A percentile compares a stretch with the other conserved stretches of the same genome.
Conservation (phyloP, 352 stramenopile species). For the Globisporangium orthogonon region DNA sequence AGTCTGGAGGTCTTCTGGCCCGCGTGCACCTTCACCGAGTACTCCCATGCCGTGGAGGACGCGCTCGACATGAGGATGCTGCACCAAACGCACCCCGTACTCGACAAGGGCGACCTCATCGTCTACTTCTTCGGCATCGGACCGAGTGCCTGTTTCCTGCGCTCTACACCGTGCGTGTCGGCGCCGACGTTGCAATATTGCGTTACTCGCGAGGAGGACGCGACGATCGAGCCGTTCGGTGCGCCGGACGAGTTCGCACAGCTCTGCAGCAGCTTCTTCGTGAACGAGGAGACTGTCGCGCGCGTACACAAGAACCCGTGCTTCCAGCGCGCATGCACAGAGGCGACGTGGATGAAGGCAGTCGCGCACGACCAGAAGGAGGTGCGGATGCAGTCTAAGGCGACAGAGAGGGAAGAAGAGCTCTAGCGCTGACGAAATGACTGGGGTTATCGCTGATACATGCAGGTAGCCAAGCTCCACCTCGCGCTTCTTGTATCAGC, state of each 20-base stretch:
- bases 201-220: conserved; percentile 34
- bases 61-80: conserved; percentile 42
- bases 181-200: conserved; percentile 48
- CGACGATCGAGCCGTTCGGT: conserved; percentile 12
- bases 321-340: conserved; percentile 43
- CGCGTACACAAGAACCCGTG: conserved; percentile 36
- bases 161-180: conserved; percentile 10
- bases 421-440: too few species aligned
- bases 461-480: conserved; percentile 14
- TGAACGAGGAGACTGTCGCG: conserved; percentile 26
- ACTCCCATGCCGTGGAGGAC: conserved; percentile 34
- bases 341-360: conserved; percentile 28
- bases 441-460: too few species aligned
- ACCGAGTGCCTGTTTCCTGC: conserved; percentile 22
- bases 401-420: too few species aligned
- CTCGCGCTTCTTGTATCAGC: conserved; percentile 12
- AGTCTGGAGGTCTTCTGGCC: conserved; percentile 63
- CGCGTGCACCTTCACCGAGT: conserved; percentile 56
- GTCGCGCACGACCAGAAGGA: conserved; percentile 23
- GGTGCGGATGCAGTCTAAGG: neutral
- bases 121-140: conserved; percentile 78
- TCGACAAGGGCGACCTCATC: conserved; percentile 66
- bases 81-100: conserved; percentile 33
- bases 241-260: conserved; percentile 23
- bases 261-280: conserved; percentile 27